Evolutionary conservation across 495 filamentous ascomycete genomes (phyloP).

Genomic region (Chaetomium cochliodes): DNA sequence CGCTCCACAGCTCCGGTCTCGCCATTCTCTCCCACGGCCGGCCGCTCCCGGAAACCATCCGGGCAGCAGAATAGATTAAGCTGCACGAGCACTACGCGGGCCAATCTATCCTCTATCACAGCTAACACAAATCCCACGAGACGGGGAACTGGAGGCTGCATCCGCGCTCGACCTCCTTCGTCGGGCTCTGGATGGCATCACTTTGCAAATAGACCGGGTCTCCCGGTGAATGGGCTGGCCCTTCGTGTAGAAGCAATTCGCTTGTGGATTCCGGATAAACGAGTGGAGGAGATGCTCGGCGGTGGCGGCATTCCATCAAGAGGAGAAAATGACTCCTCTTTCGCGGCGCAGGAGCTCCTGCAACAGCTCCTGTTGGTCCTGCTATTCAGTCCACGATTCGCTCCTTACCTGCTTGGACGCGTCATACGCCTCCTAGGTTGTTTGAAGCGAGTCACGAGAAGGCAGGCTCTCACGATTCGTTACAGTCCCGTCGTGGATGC

Average conservation of each 20-base stretch:
- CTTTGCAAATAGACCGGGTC: neutral
- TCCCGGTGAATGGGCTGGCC: conserved; percentile 3
- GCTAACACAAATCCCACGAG: conserved; percentile 31
- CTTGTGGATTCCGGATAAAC: neutral
- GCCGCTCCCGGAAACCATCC: conserved; percentile 18
- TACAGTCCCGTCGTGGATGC: neutral
- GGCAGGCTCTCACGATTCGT: conserved; percentile 13
- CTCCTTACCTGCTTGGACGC: conserved; percentile 1
- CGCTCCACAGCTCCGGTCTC: conserved; percentile 24
- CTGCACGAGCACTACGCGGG: conserved; percentile 11
- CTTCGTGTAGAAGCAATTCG: neutral
- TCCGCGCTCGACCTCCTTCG: conserved; percentile 14
- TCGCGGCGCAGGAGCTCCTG: conserved; percentile 6
- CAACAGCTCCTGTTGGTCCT: neutral
- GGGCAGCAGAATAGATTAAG: conserved; percentile 13
- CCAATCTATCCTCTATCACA: conserved; percentile 34
- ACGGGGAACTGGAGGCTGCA: conserved; percentile 20
- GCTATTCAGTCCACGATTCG: neutral
- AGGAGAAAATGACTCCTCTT: conserved; percentile 12
- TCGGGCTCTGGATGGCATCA: neutral
- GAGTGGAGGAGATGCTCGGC: neutral
- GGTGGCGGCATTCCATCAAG: conserved; percentile 5
- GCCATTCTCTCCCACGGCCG: conserved; percentile 24
- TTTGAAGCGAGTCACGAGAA: conserved; percentile 12
- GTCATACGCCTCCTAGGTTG: neutral